Percentiles rank a stretch among this genome's conserved stretches.
phyloP scores from a whole-genome alignment of 306 rosid species.

The Glycyrrhiza uralensis region DNA sequence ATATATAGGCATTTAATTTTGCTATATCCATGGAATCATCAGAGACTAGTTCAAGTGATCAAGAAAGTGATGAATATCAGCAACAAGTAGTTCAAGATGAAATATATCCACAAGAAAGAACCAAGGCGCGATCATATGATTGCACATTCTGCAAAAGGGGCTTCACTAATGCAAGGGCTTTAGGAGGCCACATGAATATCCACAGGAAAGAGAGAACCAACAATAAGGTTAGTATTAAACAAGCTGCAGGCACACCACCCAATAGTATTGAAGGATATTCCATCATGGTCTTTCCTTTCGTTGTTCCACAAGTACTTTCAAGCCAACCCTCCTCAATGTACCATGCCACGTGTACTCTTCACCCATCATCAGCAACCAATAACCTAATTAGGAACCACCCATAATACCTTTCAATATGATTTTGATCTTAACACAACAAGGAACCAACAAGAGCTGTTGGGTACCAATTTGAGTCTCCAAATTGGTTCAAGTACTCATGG shows the following conservation, averaged over 20 bases:
- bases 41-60: slow-evolving; percentile 46
- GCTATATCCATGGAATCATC: not conserved
- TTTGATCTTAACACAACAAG: slow-evolving; percentile 22
- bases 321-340: slow-evolving; percentile 23
- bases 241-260: slow-evolving; percentile 19
- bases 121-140: slow-evolving; percentile 48
- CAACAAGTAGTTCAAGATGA: slow-evolving; percentile 21
- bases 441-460: slow-evolving; percentile 40
- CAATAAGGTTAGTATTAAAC: slow-evolving; percentile 47
- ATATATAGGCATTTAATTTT: too few relatives aligned
- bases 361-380: slow-evolving; percentile 21
- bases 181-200: slow-evolving; percentile 82
- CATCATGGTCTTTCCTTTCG: slow-evolving; percentile 10
- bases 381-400: slow-evolving; percentile 19
- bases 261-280: not conserved
- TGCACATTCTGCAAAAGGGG: slow-evolving; percentile 79
- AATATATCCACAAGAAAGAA: not conserved
- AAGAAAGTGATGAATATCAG: slow-evolving; percentile 28
- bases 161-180: slow-evolving; percentile 71
- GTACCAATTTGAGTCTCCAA: slow-evolving; percentile 51
- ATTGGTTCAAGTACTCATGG: slow-evolving; percentile 30
- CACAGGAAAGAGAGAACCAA: slow-evolving; percentile 61
- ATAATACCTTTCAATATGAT: slow-evolving; percentile 24
- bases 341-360: slow-evolving; percentile 36
- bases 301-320: slow-evolving; percentile 21